Conservation (phyloP, 2,329 filamentous ascomycete genomes). For the Scedosporium apiospermum region DNA sequence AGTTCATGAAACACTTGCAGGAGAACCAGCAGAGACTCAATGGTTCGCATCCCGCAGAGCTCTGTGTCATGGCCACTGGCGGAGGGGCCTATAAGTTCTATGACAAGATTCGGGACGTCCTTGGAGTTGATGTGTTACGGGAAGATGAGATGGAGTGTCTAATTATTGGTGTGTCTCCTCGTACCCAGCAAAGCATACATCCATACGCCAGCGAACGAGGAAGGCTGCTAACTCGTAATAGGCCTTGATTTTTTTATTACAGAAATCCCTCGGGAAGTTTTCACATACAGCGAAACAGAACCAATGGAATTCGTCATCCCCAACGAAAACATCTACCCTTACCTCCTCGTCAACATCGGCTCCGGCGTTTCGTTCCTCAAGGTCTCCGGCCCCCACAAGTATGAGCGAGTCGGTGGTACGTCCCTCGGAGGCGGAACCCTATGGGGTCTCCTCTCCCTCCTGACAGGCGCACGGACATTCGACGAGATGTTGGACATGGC, state of each 20-base stretch:
- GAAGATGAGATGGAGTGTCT: conserved; percentile 99
- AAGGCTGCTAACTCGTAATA: conserved; percentile 22
- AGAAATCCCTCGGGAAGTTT: conserved; percentile 93
- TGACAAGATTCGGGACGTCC: conserved; percentile 71
- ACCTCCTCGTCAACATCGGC: conserved; percentile 95
- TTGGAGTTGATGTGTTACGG: conserved; percentile 79
- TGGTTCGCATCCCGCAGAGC: conserved; percentile 58
- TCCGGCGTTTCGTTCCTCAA: conserved; percentile 97
- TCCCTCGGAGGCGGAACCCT: conserved; percentile 94
- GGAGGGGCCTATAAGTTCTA: conserved; percentile 97
- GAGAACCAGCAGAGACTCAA: conserved; percentile 70
- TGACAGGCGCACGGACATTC: conserved; percentile 92
- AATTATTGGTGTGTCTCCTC: conserved; percentile 63
- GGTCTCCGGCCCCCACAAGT: conserved; percentile 79
- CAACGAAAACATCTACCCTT: conserved; percentile 79
- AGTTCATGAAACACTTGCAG: conserved; percentile 81
- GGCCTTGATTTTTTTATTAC: conserved; percentile 98
- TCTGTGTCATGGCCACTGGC: conserved; percentile 92
- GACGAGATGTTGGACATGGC: conserved; percentile 95
- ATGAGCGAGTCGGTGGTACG: conserved; percentile 86
- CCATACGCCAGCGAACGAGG: background rate
- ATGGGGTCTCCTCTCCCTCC: conserved; percentile 84
- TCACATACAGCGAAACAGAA: conserved; percentile 85
- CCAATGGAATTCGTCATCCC: conserved; percentile 84
- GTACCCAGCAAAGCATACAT: no score